Percentiles rank a stretch among this genome's conserved stretches.
phyloP scores from a whole-genome alignment of 345 rosid genomes.

The Aegle marmelos region DNA sequence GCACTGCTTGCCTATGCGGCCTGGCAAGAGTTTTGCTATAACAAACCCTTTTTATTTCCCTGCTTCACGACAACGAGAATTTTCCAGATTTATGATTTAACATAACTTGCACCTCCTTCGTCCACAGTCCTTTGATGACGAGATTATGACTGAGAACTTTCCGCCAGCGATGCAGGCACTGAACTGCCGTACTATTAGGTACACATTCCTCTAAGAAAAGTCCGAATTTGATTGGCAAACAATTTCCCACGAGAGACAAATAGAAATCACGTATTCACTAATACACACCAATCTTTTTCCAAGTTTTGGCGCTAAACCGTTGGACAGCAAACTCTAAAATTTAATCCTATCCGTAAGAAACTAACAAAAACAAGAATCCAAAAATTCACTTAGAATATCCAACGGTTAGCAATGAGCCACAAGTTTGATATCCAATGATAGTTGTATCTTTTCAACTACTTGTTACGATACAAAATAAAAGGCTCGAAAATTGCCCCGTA shows the following conservation, averaged over 20 bases:
- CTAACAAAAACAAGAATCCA: neutral
- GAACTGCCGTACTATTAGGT: slow-evolving; percentile 42
- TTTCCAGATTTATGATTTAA: neutral
- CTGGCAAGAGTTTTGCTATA: slow-evolving; percentile 54
- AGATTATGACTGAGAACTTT: slow-evolving; percentile 58
- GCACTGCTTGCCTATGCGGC: slow-evolving; percentile 80
- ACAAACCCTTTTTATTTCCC: slow-evolving; percentile 53
- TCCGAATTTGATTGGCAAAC: neutral
- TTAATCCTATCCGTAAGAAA: slow-evolving; percentile 18
- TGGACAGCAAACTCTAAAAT: slow-evolving; percentile 26
- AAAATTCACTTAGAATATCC: neutral
- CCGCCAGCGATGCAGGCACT: slow-evolving; percentile 62
- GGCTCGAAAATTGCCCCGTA: too few relatives aligned
- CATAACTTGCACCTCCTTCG: slow-evolving; percentile 37
- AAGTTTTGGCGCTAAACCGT: slow-evolving; percentile 22
- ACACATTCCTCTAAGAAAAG: slow-evolving; percentile 33
- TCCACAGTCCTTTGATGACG: slow-evolving; percentile 61
- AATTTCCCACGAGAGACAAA: neutral
- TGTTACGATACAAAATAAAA: too few relatives aligned
- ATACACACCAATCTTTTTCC: slow-evolving; percentile 35
- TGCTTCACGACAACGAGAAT: slow-evolving; percentile 27
- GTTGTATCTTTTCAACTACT: neutral
- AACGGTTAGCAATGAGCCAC: neutral
- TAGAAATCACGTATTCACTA: neutral
- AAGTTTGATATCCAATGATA: neutral